Percentiles rank a stretch among this genome's conserved stretches.
Evolutionary conservation across 768 basidiomycete genomes (phyloP).

Genomic region (Udeniomyces megalosporus): DNA sequence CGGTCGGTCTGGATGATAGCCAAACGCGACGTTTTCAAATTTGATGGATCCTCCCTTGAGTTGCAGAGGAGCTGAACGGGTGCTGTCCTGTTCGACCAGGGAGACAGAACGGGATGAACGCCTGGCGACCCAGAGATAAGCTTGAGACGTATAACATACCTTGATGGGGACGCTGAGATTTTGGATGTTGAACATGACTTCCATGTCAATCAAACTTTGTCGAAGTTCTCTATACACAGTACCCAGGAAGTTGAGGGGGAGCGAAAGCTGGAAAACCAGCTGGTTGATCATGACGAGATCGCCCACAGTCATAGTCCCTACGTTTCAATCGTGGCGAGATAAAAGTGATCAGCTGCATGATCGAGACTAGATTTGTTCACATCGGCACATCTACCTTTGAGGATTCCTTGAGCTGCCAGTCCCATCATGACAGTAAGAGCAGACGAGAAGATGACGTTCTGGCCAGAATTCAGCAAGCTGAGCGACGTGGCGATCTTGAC

Average conservation of each 20-base stretch:
- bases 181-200: conserved; percentile 76
- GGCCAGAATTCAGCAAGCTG: conserved; percentile 85
- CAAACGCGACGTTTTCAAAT: conserved; percentile 84
- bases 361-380: too few relatives aligned
- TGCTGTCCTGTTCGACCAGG: conserved; percentile 55
- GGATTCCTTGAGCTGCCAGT: conserved; percentile 81
- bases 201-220: conserved; percentile 95
- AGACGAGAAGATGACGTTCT: conserved; percentile 87
- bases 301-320: conserved; percentile 93
- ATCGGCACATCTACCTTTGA: conserved; percentile 48
- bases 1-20: conserved; percentile 75
- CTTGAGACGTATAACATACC: conserved; percentile 32
- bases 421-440: conserved; percentile 93
- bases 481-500: conserved; percentile 90
- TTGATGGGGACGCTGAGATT: conserved; percentile 56
- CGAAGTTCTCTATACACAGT: conserved; percentile 94
- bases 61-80: conserved; percentile 47
- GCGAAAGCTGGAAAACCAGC: conserved; percentile 86
- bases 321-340: neutral
- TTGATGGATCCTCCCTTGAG: conserved; percentile 72
- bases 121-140: neutral
- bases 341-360: neutral
- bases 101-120: too few relatives aligned
- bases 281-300: conserved; percentile 99
- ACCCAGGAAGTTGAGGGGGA: conserved; percentile 89